Evolutionary conservation across 2,329 filamentous ascomycete species (phyloP), one percentile per base, ranked within the genome.

Genomic region (Arthrobotrys megalospora): DNA sequence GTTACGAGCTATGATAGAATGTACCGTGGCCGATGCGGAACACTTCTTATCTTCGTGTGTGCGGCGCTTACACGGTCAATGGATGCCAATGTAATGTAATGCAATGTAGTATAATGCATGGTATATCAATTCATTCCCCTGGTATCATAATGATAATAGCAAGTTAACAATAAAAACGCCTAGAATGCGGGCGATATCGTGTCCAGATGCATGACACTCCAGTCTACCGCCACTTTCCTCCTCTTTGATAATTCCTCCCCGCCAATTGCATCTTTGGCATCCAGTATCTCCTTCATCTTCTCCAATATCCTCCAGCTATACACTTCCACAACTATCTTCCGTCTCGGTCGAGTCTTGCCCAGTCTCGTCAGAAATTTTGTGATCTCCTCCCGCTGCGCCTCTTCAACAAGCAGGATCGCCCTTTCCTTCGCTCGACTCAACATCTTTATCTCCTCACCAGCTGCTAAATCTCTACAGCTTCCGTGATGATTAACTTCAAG

Each of bases 291-390:
- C 21, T 75, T 69, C 68, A 79, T 79, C 55, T 45, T 66, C 48
- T 79, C 72, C 6, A 79, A 21, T 55, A 79, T 79, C n/a, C 69
- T 55, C 76, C 76, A 79, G 19, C 76, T 79, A 38, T 79, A 79
- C 8, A 79, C 60, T 16, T 79, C 76, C 14, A 79, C 64, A 0
- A 50, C 28, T 28, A 50, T 66, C 11, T 71, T 71, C 48, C 58
- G 24, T 32, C 50, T 34, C 6, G 52, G 63, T 21, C 55, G 41
- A 11, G 19, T 43, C 28, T 45, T 69, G 2, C 38, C 47, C 28
- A 79, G 10, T 21, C 41, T 32, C 21, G 43, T 43, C 6, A 79
- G n/a, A 14, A 79, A 60, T 3, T 11, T 21, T n/a, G 38, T 55
- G 19, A 79, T 53, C 28, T 79, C 76, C 11, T 70, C 55, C 53